Evolutionary conservation across 2,329 filamentous ascomycete species (phyloP).

Genomic region (Cadophora gregata): DNA sequence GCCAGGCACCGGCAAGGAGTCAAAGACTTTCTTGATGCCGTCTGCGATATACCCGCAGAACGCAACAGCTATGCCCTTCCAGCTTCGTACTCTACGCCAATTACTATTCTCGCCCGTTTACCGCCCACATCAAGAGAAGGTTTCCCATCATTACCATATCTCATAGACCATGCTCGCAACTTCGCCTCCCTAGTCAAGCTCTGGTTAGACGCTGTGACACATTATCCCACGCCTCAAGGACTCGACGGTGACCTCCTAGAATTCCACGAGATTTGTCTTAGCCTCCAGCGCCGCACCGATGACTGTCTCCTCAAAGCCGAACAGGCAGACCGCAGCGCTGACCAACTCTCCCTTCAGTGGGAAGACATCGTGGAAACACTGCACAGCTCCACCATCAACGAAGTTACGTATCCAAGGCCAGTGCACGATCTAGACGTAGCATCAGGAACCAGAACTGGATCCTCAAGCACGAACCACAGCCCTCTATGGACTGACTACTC

Average conservation of each 20-base stretch:
- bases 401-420: conserved; percentile 8
- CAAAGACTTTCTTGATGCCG: conserved; percentile 83
- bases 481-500: conserved; percentile 33
- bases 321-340: conserved; percentile 32
- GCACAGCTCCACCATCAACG: conserved; percentile 32
- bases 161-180: conserved; percentile 87
- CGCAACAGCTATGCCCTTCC: conserved; percentile 68
- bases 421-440: conserved; percentile 23
- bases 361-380: conserved; percentile 41
- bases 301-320: conserved; percentile 44
- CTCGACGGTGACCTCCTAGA: conserved; percentile 42
- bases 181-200: conserved; percentile 83
- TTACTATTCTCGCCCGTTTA: conserved; percentile 85
- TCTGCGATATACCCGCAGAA: conserved; percentile 83
- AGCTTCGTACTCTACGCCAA: conserved; percentile 89
- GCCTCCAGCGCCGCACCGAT: conserved; percentile 42
- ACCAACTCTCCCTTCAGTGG: conserved; percentile 38
- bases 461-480: conserved; percentile 26
- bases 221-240: conserved; percentile 25
- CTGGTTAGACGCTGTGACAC: conserved; percentile 66
- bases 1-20: conserved; percentile 77
- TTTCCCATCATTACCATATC: conserved; percentile 89
- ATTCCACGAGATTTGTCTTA: conserved; percentile 43
- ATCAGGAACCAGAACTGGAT: conserved; percentile 3
- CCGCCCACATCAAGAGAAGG: conserved; percentile 85